A percentile compares a stretch with the other conserved stretches of the same genome.
These are phyloP conservation scores for Trichophyton rubrum DNA, from an alignment of 2,329 filamentous ascomycete species.

Conservation along the genomic window DNA sequence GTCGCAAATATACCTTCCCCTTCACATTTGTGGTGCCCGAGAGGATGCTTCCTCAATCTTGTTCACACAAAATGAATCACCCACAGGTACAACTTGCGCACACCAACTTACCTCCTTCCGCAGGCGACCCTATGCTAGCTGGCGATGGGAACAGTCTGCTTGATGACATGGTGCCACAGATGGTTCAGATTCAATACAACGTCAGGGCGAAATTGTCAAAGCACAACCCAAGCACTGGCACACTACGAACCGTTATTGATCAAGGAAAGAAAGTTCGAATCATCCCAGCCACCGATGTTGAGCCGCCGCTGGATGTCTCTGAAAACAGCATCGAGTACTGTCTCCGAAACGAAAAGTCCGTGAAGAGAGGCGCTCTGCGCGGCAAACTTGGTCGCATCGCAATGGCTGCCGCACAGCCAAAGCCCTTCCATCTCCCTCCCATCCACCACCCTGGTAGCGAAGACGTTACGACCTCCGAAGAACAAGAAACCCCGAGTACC, in stretches of 20 bases:
- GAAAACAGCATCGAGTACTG: slow-evolving; percentile 39
- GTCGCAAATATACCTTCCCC: slow-evolving; percentile 45
- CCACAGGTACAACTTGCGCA: slow-evolving; percentile 44
- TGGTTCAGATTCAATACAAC: slow-evolving; percentile 48
- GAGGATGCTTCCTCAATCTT: slow-evolving; percentile 47
- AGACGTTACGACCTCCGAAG: slow-evolving; percentile 19
- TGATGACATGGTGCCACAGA: slow-evolving; percentile 52
- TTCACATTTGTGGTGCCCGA: slow-evolving; percentile 54
- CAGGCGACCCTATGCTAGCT: slow-evolving; percentile 46
- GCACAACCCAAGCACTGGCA: slow-evolving; percentile 24
- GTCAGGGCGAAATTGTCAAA: slow-evolving; percentile 39
- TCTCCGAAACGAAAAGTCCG: slow-evolving; percentile 45
- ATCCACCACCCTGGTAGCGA: slow-evolving; percentile 14
- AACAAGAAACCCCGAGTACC: slow-evolving; percentile 35
- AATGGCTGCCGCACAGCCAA: slow-evolving; percentile 47
- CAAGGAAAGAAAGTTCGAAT: slow-evolving; percentile 46
- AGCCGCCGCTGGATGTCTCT: slow-evolving; percentile 44
- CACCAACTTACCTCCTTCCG: slow-evolving; percentile 47
- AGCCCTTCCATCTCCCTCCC: slow-evolving; percentile 37
- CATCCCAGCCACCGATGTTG: slow-evolving; percentile 46
- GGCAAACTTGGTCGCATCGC: slow-evolving; percentile 46
- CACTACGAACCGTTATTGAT: slow-evolving; percentile 36
- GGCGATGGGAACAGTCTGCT: slow-evolving; percentile 39
- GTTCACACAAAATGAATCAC: slow-evolving; percentile 42
- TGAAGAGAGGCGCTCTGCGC: slow-evolving; percentile 47